Evolutionary conservation across 805 yeast genomes (phyloP), one percentile per base, ranked within the genome.

Genomic region (Candida boleticola): DNA sequence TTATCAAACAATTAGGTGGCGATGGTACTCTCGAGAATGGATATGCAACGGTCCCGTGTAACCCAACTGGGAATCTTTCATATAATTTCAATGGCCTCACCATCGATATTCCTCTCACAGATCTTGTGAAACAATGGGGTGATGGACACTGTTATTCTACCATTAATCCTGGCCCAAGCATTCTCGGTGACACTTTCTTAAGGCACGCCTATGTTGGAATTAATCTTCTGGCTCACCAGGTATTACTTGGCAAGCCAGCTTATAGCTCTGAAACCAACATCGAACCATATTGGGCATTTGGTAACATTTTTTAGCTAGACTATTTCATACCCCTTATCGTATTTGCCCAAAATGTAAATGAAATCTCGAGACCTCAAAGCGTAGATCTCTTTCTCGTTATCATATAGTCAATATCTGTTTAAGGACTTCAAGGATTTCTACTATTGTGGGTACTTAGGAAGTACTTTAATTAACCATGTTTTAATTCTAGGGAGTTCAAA

Each of bases 141-240:
- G 44, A 46, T 36, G 40, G 48, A 17, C 29, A 46, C n/a, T 38
- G 42, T 23, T 31, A 17, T 18, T 29, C 19, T 5, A 20, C 26
- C 6, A 33, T 21, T 13, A 5, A 11, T 3, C 5, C 13, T n/a
- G 31, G 30, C 3, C 5, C 13, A 3, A 25, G 11, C 19, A 34
- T 29, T n/a, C 26, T 41, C n/a, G 57, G 57, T 3, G 53, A 52
- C 18, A 48, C 41, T 16, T 50, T 52, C 38, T 47, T 52, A 44
- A 41, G 54, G 33, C 43, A 43, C 18, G 53, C 53, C 4, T 52
- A 52, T 36, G 49, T 46, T 14, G 37, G 26, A 5, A n/a, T 34
- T 18, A 34, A 34, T 16, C 14, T 34, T 14, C 26, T 18, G 5
- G 4, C 27, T 13, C 17, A 19, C 11, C 18, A 31, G 11, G 35